A percentile compares a stretch with the other conserved stretches of the same genome.
Conservation (phyloP, 441 rosid genomes). For the Biscutella laevigata region DNA sequence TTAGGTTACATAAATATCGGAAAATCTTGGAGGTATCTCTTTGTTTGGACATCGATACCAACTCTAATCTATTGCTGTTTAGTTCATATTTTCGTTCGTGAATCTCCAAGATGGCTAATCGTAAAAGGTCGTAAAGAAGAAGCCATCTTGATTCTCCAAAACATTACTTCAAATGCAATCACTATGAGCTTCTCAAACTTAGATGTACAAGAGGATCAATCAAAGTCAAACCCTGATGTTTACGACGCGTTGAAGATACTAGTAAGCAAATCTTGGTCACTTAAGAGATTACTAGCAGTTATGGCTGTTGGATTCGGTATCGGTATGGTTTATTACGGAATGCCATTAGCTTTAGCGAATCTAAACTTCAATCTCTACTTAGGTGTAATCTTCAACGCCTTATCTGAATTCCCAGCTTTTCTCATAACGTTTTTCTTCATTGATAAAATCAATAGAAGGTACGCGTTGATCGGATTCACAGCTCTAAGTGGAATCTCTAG, state of each 20-base stretch:
- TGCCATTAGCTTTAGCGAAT: conserved; percentile 58
- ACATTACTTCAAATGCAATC: conserved; percentile 23
- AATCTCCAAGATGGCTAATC: conserved; percentile 74
- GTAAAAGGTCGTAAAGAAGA: conserved; percentile 50
- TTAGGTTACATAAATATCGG: conserved; percentile 43
- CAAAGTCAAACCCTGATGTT: conserved; percentile 23
- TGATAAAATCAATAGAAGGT: conserved; percentile 34
- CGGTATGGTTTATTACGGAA: conserved; percentile 63
- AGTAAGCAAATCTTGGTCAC: conserved; percentile 43
- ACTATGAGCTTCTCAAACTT: conserved; percentile 27
- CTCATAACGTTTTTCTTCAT: conserved; percentile 37
- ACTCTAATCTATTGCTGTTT: conserved; percentile 35
- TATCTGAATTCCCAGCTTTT: conserved; percentile 52
- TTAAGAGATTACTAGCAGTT: conserved; percentile 29
- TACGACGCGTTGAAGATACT: conserved; percentile 43
- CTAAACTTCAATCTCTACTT: conserved; percentile 47
- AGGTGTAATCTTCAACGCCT: conserved; percentile 50
- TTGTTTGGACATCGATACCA: conserved; percentile 51
- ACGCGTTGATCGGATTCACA: conserved; percentile 38
- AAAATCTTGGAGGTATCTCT: conserved; percentile 54
- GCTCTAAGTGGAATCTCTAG: conserved; percentile 40
- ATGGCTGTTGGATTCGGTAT: conserved; percentile 42
- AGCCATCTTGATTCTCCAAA: conserved; percentile 33
- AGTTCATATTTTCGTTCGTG: conserved; percentile 33
- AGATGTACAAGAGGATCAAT: conserved; percentile 24